These are phyloP conservation scores for sweet orange (Citrus sinensis) DNA, from an alignment of 345 rosid species.

Conservation along the genomic window DNA sequence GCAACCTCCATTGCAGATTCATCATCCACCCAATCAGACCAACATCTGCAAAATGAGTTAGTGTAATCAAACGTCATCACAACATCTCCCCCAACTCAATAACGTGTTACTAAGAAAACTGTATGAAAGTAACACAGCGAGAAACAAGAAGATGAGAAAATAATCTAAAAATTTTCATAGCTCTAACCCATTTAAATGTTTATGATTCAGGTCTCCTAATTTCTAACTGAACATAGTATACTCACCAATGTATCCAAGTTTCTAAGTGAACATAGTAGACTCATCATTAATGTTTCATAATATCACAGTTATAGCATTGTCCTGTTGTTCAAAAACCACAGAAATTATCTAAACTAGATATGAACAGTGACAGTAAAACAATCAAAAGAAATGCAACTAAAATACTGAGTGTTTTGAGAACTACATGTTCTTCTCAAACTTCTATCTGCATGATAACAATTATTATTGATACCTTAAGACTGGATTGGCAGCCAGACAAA, in stretches of 20 bases:
- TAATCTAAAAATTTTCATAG: neutral
- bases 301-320: neutral
- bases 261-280: neutral
- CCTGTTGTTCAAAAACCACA: no score
- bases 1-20: neutral
- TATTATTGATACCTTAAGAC: constrained; percentile 44
- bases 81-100: neutral
- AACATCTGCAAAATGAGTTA: neutral
- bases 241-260: neutral
- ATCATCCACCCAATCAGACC: no score
- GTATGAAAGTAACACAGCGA: neutral
- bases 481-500: constrained; percentile 27
- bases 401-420: neutral
- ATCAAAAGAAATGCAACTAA: neutral
- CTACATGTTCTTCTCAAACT: neutral
- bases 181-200: neutral
- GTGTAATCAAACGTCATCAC: neutral
- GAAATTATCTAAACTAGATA: no score
- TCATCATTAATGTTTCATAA: neutral
- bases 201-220: neutral
- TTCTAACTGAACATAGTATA: neutral
- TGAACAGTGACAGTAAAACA: neutral
- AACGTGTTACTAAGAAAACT: neutral
- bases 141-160: neutral
- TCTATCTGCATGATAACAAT: neutral